Evolutionary conservation across 768 basidiomycete genomes (phyloP).

Genomic region (Xanthoconium purpureum): DNA sequence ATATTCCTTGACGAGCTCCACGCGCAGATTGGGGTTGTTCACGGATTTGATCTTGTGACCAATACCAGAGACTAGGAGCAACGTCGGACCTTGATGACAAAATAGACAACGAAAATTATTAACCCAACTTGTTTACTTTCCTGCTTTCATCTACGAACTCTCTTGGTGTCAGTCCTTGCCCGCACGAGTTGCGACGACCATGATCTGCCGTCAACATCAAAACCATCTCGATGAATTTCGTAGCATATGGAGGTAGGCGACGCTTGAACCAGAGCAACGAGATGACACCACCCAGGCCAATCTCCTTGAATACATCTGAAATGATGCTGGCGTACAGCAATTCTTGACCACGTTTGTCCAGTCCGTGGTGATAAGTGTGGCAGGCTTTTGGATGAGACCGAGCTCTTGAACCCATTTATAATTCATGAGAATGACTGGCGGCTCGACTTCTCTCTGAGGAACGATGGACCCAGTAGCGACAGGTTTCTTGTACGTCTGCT

Average conservation of each 20-base stretch:
- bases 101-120: conserved; percentile 28
- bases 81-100: conserved; percentile 2
- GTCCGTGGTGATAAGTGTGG: conserved; percentile 98
- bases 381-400: conserved; percentile 96
- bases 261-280: conserved; percentile 98
- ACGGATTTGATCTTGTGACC: conserved; percentile 99
- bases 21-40: conserved; percentile 91
- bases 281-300: conserved; percentile 96
- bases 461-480: conserved; percentile 65
- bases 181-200: conserved; percentile 95
- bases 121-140: conserved; percentile 91
- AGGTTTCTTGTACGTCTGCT: conserved; percentile 80
- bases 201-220: conserved; percentile 99
- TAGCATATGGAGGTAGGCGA: conserved; percentile 84
- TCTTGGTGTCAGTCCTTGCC: conserved; percentile 96
- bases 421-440: conserved; percentile 99
- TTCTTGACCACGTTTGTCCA: conserved; percentile 99
- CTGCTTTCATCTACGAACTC: conserved; percentile 95
- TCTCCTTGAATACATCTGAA: conserved; percentile 97
- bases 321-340: conserved; percentile 98
- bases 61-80: conserved; percentile 79
- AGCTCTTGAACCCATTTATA: conserved; percentile 99
- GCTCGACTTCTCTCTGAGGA: conserved; percentile 76
- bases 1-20: conserved; percentile 94
- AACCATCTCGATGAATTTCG: conserved; percentile 99